Evolutionary conservation across 495 filamentous ascomycete species (phyloP), one percentile per base, ranked within the genome.

Genomic region (Daldinia vernicosa): DNA sequence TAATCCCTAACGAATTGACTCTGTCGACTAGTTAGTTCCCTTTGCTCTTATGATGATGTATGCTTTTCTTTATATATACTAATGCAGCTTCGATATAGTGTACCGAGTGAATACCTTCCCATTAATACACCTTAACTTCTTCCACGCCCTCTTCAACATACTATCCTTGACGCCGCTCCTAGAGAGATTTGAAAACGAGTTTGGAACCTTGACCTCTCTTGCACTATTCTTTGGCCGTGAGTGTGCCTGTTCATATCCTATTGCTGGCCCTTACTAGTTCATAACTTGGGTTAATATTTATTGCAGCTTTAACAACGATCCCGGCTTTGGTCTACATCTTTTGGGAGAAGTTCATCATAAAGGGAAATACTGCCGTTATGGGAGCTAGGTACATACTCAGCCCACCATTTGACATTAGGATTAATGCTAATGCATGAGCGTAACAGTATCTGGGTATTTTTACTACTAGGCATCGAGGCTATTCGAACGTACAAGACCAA

Each of bases 81-180:
- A 45, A 64, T 66, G 54, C 51, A 61, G 53, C 59, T 27, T 19
- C 55, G 19, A 28, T 54, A 54, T 78, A 97, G 95, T 97, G 86
- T 93, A 98, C 78, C 91, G 95, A 66, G 84, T 94, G 17, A 98
- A 97, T 75, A 96, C 94, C 9, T 99, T 92, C 77, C 94, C 95
- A 2, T 84, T 99, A 58, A 90, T 98, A 61, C 95, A 99, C 78
- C 74, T 85, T 32, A 89, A 89, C 67, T 86, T 95, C 79, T 83
- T 96, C 65, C 95, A 98, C 77, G 82, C 89, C 52, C 69, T 95
- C 30, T 77, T 98, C 72, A 97, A 98, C 79, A 75, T 91, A 45
- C 17, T 97, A 52, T 90, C 93, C 4, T 79, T 98, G 65, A 89
- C 89, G 11, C 95, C 95, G 15, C 81, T 99, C 52, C 76, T 98